Evolutionary conservation across 2,329 filamentous ascomycete species (phyloP), one percentile per base, ranked within the genome.

Genomic region (Penicillium griseofulvum): DNA sequence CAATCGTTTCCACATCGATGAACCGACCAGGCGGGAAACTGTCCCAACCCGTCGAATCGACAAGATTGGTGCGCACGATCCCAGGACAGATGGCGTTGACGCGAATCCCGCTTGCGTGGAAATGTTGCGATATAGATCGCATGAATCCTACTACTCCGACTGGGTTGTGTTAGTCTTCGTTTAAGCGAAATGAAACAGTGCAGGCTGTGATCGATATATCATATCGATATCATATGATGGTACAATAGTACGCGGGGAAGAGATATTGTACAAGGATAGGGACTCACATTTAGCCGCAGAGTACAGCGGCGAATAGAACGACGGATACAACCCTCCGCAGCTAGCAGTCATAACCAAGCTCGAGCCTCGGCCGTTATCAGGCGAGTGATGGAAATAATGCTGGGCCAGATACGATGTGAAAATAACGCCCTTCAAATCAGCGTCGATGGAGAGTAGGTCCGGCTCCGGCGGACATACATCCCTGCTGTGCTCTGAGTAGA

Each of bases 361-460:
- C 1, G 68, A 58, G 26, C 63, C 65, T 5, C 56, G 51, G 3
- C 56, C 63, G 11, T 63, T 56, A n/a, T 61, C 61, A 16, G 63
- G 59, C 10, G 62, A 65, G 17, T 68, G 64, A 16, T 72, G 71
- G 49, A 77, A 69, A 58, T 78, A 74, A 58, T 78, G 73, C 29
- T 75, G 62, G 1, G 71, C 74, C 11, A 79, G 62, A 49, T 74
- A 75, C 7, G 61, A 62, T 4, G 75, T 78, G 34, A 71, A 74
- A 22, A 79, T 67, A 11, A 77, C 72, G 16, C 71, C 71, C 39
- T 73, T 72, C 22, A 80, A 56, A 58, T 79, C 74, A 37, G 78
- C 71, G 41, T 79, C 75, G 43, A 73, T 69, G 10, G 74, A 67
- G 19, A 71, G 60, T 26, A 68, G 69, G 14, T 67, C 62, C 1